Evolutionary conservation across 176 grass and related monocot species (phyloP), one percentile per base, ranked within the genome.

Genomic region (Oropetium thomaeum): DNA sequence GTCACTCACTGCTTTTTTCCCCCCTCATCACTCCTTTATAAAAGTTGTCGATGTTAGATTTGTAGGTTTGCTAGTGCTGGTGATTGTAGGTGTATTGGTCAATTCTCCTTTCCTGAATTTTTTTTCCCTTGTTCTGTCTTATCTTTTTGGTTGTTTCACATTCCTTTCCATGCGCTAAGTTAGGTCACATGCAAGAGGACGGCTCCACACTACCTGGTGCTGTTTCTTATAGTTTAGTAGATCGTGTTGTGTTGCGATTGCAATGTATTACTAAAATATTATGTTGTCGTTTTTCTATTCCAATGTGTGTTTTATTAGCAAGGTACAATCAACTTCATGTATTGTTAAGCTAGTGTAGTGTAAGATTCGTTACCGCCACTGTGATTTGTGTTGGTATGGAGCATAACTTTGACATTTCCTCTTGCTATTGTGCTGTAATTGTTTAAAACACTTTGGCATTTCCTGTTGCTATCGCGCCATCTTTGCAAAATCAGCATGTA

Each of bases 191-290:
- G 85, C 3, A 4, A 25, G 40, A 59, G 39, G 65, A 65, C 49
- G 65, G 29, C 37, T 38, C 58, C 17, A 25, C 60, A 44, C 70
- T 69, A 68, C 62, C 54, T 74, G 49, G 41, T 52, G 42, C 5
- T 62, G 34, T 68, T 85, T 74, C 20, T 58, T 74, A 77, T 78
- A 25, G 30, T 82, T 72, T 82, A 59, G 17, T 82, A 81, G 73
- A 87, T 41, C 26, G 14, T 82, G 45, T 64, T 47, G 7, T 9
- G 2, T 47, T 20, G 78, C 34, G 30, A 65, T 23, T 43, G 10
- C 51, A 22, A 9, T 69, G 38, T 17, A 17, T 45, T 10, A 28
- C 54, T 78, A 44, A 17, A 62, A 15, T 41, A 81, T 6, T 16
- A n/a, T 29, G 58, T 14, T 69, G 77, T 10, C 67, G 0, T 30